Conservation (phyloP, 805 yeast species). For the Suhomyces sp. region DNA sequence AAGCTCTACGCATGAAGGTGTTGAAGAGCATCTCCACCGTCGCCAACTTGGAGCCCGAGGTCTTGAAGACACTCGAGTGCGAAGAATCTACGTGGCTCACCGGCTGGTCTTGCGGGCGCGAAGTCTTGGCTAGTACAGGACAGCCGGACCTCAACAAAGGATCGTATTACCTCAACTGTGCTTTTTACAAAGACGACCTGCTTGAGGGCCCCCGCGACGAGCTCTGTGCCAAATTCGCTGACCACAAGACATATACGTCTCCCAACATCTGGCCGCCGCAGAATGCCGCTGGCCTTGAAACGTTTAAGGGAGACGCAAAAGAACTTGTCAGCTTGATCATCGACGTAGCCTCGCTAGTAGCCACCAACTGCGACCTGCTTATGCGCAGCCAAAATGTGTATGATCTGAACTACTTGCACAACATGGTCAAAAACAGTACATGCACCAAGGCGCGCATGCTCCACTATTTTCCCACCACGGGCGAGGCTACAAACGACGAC, state of each 20-base stretch:
- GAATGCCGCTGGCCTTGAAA: slow-evolving; percentile 18
- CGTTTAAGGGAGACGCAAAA: slow-evolving; percentile 38
- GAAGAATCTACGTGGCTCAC: slow-evolving; percentile 52
- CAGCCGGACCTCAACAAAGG: slow-evolving; percentile 52
- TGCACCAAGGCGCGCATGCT: slow-evolving; percentile 57
- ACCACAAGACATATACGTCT: slow-evolving; percentile 44
- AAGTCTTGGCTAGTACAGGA: slow-evolving; percentile 40
- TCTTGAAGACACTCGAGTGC: slow-evolving; percentile 40
- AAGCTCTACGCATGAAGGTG: slow-evolving; percentile 39
- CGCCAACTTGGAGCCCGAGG: slow-evolving; percentile 35
- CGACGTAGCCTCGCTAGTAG: slow-evolving; percentile 47
- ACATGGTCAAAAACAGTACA: slow-evolving; percentile 47
- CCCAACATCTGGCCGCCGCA: slow-evolving; percentile 52
- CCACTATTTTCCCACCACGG: slow-evolving; percentile 46
- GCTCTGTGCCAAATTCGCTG: slow-evolving; percentile 27
- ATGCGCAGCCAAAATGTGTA: slow-evolving; percentile 16
- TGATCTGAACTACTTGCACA: slow-evolving; percentile 33
- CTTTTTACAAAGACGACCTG: slow-evolving; percentile 43
- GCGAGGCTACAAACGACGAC: slow-evolving; percentile 15
- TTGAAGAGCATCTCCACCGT: slow-evolving; percentile 41
- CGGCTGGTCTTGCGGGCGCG: slow-evolving; percentile 64
- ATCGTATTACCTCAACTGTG: slow-evolving; percentile 57
- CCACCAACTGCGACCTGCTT: slow-evolving; percentile 52
- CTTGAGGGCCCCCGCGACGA: slow-evolving; percentile 47
- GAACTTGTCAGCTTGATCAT: slow-evolving; percentile 44